A percentile compares a stretch with the other conserved stretches of the same genome.
These are phyloP conservation scores for Quercus suber DNA, from an alignment of 306 rosid genomes.

Conservation along the genomic window DNA sequence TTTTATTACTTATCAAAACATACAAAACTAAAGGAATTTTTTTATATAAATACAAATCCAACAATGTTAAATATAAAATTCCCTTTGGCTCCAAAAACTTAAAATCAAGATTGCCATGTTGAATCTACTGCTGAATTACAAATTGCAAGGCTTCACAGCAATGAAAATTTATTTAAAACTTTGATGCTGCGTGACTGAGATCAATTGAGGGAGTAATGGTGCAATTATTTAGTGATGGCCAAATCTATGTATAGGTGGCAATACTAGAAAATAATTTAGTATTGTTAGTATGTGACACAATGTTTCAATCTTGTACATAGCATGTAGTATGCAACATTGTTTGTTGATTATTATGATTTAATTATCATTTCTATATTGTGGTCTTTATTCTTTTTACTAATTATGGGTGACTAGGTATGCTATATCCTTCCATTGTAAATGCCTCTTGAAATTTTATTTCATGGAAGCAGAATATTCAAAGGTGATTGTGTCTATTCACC, in stretches of 20 bases:
- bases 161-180: not conserved
- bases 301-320: not conserved
- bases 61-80: not conserved
- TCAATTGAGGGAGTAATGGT: not conserved
- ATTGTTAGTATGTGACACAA: not conserved
- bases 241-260: not conserved
- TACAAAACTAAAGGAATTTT: too few species aligned
- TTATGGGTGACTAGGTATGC: not conserved
- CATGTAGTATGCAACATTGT: not conserved
- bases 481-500: not conserved
- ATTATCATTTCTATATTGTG: not conserved
- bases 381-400: not conserved
- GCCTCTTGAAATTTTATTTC: not conserved
- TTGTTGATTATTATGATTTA: not conserved
- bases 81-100: not conserved
- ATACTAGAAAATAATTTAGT: not conserved
- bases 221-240: not conserved
- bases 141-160: not conserved
- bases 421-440: not conserved
- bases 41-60: too few species aligned
- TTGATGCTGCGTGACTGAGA: not conserved
- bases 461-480: not conserved
- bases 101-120: not conserved
- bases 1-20: too few species aligned
- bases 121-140: not conserved